phyloP scores from a whole-genome alignment of 2,329 filamentous ascomycete genomes.

The Tolypocladium cylindrosporum region DNA sequence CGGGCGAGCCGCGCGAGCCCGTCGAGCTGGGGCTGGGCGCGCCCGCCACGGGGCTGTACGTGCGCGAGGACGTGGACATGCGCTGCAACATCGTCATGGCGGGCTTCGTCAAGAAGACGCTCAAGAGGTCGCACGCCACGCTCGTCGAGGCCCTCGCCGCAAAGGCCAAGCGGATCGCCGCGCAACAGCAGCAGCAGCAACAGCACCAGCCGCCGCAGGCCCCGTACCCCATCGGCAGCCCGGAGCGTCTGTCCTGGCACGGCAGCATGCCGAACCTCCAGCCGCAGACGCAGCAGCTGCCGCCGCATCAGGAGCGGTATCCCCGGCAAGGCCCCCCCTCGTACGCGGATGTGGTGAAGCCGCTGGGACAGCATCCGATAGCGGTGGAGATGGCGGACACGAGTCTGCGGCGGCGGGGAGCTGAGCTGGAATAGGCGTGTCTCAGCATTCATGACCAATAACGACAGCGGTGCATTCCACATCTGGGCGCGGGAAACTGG shows the following conservation, averaged over 20 bases:
- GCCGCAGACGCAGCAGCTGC: not conserved
- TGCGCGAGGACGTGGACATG: slow-evolving; percentile 78
- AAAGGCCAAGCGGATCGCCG: slow-evolving; percentile 15
- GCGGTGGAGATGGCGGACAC: not conserved
- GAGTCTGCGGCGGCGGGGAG: not conserved
- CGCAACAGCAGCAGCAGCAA: not conserved
- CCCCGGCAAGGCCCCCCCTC: not conserved
- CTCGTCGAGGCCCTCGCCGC: slow-evolving; percentile 54
- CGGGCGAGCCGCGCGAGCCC: slow-evolving; percentile 57
- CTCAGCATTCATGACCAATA: not conserved
- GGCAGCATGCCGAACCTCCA: not conserved
- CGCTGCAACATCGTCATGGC: slow-evolving; percentile 69
- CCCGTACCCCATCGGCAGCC: not conserved
- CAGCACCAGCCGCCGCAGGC: not conserved
- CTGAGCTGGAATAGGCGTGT: not conserved
- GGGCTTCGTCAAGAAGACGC: slow-evolving; percentile 70
- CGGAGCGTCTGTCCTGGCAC: not conserved
- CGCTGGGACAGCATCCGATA: not conserved
- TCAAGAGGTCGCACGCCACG: slow-evolving; percentile 63
- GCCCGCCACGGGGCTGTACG: slow-evolving; percentile 61
- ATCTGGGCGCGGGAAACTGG: not conserved
- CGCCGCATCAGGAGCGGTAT: not conserved
- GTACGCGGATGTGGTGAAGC: not conserved
- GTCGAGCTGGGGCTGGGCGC: slow-evolving; percentile 56
- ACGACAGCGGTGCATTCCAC: not conserved